Conservation (phyloP, 2,329 filamentous ascomycete genomes). For the Paraphaeosphaeria minitans region DNA sequence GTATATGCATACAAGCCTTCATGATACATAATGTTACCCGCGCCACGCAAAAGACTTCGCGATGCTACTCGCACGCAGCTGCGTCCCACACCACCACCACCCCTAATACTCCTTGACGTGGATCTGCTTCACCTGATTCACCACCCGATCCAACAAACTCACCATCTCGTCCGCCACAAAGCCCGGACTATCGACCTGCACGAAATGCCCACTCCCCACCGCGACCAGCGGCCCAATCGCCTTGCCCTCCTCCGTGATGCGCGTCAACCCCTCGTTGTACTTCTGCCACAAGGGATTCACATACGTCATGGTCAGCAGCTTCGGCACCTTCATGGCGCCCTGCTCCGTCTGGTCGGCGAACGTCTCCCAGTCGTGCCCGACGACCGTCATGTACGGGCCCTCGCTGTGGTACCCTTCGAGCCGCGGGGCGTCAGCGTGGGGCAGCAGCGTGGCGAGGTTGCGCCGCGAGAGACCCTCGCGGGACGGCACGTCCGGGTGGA, state of each 20-base stretch:
- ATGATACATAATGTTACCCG: not conserved
- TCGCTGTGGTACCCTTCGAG: constrained; percentile 46
- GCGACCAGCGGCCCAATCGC: constrained; percentile 55
- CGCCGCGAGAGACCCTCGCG: constrained; percentile 57
- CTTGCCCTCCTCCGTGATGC: constrained; percentile 49
- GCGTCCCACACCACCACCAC: not conserved
- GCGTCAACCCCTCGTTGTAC: constrained; percentile 59
- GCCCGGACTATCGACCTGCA: constrained; percentile 59
- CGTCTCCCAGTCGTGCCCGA: constrained; percentile 59
- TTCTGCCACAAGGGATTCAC: constrained; percentile 59
- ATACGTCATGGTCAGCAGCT: constrained; percentile 55
- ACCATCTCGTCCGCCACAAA: constrained; percentile 43
- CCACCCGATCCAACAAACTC: constrained; percentile 41
- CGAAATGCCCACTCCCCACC: constrained; percentile 59
- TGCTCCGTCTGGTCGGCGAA: constrained; percentile 56
- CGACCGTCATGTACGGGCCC: constrained; percentile 55
- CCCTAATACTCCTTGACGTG: constrained; percentile 27
- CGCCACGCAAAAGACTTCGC: not conserved
- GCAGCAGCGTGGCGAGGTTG: constrained; percentile 52
- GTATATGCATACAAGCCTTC: not conserved
- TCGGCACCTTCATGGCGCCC: constrained; percentile 39
- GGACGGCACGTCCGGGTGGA: constrained; percentile 58
- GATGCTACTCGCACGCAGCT: not conserved
- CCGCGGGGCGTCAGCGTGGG: constrained; percentile 49
- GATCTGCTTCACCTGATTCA: constrained; percentile 43